Evolutionary conservation across 2,329 filamentous ascomycete species (phyloP), one percentile per base, ranked within the genome.

Genomic region (Echinosphaeria canescens): DNA sequence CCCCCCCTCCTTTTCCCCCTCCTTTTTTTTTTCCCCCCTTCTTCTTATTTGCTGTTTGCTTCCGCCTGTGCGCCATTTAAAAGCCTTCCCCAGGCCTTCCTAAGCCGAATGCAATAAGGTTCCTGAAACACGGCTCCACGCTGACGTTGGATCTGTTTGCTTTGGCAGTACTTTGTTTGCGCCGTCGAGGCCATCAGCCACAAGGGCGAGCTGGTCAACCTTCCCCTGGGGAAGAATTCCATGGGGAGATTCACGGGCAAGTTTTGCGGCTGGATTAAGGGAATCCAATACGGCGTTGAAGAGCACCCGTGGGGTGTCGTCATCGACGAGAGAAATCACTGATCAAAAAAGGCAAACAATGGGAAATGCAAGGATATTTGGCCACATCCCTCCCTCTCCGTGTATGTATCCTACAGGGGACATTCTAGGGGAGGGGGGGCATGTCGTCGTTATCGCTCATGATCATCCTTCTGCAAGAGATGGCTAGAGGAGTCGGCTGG

Each of bases 211-310:
- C 63, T 76, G 34, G 55, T 79, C 32, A 42, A 57, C 34, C 62
- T 80, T 30, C 59, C 67, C 27, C 65, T 73, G 53, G 61, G 58
- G 27, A 48, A 57, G 29, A 59, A 56, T 24, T 46, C 55, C 26
- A 54, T 50, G 26, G 70, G 63, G 25, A 45, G 55, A 23, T 58
- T 69, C 39, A 70, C 69, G n/a, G 40, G 47, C 37, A 54, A 56
- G 46, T 51, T 81, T 44, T 81, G 78, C 58, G 49, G 49, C 20
- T 74, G 63, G 62, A 51, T 82, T 34, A 54, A 58, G 34, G 67
- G 73, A 36, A 78, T 82, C 49, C 80, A 79, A 70, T 81, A 74
- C 44, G 75, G 75, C 32, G 60, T 60, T 30, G 64, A 61, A 40
- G 42, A 70, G 30, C 73, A 81, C 43, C 52, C 63, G 25, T 82